Base-by-base conservation (phyloP, 306 rosid species). In the Vigna trinervia region DNA sequence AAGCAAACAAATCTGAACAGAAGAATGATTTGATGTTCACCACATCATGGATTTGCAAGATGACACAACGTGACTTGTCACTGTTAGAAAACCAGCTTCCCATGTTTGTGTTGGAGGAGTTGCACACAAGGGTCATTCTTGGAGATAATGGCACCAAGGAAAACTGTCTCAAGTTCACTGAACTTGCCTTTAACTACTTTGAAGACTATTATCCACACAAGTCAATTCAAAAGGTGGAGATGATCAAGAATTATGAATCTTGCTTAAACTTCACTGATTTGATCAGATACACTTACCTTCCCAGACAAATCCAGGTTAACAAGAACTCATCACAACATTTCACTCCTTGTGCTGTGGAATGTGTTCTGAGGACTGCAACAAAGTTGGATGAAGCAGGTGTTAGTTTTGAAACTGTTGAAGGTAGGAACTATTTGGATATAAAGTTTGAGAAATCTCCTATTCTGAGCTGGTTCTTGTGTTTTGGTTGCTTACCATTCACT, bases 181-280 rank as follows among this genome's bases (percentile, higher is more conserved):
- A 69, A 19, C 85, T 81, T 75, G 77, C 81, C 30, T 69, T 81
- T 30, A 61, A 75, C 22, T 81, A 75, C 81, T 81, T 81, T 60
- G 73, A 69, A 28, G 77, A 69, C n/a, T 81, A 38, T 30, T 51
- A 69, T 61, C 72, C 85, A 50, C 78, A 81, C 45, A 59, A 50
- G 14, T 13, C 43, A 48, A 75, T 45, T 20, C 1, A 12, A 22
- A 73, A 73, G 46, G 1, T 4, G 1, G 72, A 67, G 39, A 50
- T 75, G 72, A 75, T 28, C 22, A 47, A 34, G 13, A 69, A 50
- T 1, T 68, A 5, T 3, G 51, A 58, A 58, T 57, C 57, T 34
- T 69, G 61, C 60, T 50, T 69, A 6, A 81, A 81, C 52, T 81
- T 81, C 67, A 75, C 77, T 51, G 85, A 81, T 81, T 75, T 81